Percentiles rank a stretch among this genome's conserved stretches.
phyloP scores from a whole-genome alignment of 495 filamentous ascomycete genomes.

The Astrothelium subdiscretum region DNA sequence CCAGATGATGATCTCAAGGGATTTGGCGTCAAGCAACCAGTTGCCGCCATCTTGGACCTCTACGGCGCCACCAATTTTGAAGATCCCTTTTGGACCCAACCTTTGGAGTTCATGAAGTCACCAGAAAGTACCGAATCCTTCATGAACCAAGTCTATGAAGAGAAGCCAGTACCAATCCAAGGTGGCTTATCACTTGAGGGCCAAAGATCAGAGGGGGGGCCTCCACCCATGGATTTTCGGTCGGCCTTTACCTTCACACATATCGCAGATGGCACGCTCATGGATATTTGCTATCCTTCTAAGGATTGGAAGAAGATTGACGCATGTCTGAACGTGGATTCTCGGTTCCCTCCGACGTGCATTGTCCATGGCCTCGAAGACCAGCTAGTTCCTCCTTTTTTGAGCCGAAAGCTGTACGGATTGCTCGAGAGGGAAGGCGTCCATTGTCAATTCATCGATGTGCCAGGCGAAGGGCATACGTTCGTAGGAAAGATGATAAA shows the following conservation, averaged over 20 bases:
- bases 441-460: not conserved
- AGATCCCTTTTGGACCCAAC: not conserved
- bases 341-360: not conserved
- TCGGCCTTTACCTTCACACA: slow-evolving; percentile 1
- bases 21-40: slow-evolving; percentile 1
- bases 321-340: not conserved
- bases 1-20: not conserved
- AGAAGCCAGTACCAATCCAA: slow-evolving; percentile 1
- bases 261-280: slow-evolving; percentile 1
- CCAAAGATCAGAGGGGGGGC: not conserved
- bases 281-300: slow-evolving; percentile 3
- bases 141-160: slow-evolving; percentile 2
- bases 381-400: not conserved
- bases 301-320: slow-evolving; percentile 6
- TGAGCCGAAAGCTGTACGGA: not conserved
- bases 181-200: slow-evolving; percentile 3
- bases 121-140: slow-evolving; percentile 1
- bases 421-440: not conserved
- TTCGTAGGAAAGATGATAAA: slow-evolving; percentile 3
- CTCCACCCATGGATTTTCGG: not conserved
- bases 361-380: slow-evolving; percentile 4
- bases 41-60: slow-evolving; percentile 2
- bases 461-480: slow-evolving; percentile 2
- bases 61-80: slow-evolving; percentile 3
- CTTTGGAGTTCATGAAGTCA: not conserved